Conservation (phyloP, 495 filamentous ascomycete species). For the Penicillium verhagenii region DNA sequence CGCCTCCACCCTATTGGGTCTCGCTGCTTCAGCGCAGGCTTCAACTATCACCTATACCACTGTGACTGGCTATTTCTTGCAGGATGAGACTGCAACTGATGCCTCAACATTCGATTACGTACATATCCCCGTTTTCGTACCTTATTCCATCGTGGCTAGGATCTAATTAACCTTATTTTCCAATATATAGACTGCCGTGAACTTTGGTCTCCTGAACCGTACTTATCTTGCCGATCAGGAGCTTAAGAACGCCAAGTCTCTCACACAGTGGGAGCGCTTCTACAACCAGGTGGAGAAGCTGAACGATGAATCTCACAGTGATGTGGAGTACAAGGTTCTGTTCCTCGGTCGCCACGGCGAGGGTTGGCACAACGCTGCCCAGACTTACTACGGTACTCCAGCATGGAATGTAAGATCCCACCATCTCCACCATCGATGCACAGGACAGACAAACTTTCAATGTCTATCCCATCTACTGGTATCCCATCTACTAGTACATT, state of each 20-base stretch:
- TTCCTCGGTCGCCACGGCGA: conserved; percentile 71
- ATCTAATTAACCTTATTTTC: neutral
- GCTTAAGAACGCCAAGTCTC: conserved; percentile 21
- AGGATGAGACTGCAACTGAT: conserved; percentile 65
- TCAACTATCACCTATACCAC: conserved; percentile 57
- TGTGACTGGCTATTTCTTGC: conserved; percentile 67
- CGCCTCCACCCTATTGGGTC: conserved; percentile 19
- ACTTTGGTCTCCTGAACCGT: conserved; percentile 66
- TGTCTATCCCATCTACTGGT: too few species aligned
- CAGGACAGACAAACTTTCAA: too few species aligned
- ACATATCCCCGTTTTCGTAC: conserved; percentile 7
- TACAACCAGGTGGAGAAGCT: conserved; percentile 52
- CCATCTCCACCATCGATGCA: neutral
- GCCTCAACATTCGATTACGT: conserved; percentile 66
- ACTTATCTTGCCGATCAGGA: conserved; percentile 51
- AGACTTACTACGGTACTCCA: conserved; percentile 63
- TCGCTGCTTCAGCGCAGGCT: conserved; percentile 22
- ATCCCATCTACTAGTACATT: too few species aligned
- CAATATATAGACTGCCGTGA: conserved; percentile 49
- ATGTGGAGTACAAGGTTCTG: conserved; percentile 65
- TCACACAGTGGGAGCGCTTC: conserved; percentile 69
- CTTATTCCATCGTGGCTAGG: neutral
- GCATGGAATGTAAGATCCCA: conserved; percentile 60
- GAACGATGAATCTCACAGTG: conserved; percentile 45
- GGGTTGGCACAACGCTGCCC: conserved; percentile 66